Evolutionary conservation across 495 filamentous ascomycete genomes (phyloP).

Genomic region (Tuber microsphaerosporum): DNA sequence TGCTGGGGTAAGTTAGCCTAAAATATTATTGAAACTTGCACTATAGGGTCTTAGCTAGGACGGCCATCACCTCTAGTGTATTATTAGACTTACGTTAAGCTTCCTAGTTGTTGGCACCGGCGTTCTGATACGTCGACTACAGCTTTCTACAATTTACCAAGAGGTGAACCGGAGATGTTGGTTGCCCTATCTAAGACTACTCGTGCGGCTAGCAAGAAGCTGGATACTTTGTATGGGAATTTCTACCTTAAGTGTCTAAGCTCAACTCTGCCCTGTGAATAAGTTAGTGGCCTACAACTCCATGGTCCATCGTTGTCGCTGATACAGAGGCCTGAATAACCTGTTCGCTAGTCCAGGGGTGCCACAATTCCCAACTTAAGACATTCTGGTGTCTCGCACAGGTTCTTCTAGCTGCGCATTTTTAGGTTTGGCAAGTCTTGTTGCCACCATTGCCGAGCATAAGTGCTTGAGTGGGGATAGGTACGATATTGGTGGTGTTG

Average conservation of each 20-base stretch:
- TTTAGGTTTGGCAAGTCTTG: neutral
- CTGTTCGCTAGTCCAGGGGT: neutral
- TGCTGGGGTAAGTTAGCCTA: too few relatives aligned
- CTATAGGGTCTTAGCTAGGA: neutral
- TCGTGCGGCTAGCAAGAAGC: too few relatives aligned
- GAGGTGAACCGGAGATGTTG: neutral
- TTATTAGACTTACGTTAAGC: neutral
- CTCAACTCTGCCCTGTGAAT: too few relatives aligned
- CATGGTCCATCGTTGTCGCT: too few relatives aligned
- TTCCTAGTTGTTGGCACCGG: neutral
- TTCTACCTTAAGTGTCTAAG: too few relatives aligned
- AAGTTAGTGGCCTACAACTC: neutral
- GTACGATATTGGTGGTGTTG: neutral
- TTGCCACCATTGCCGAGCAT: neutral
- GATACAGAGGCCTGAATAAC: neutral
- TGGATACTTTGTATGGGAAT: too few relatives aligned
- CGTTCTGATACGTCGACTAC: neutral
- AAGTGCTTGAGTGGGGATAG: neutral
- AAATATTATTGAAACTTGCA: neutral
- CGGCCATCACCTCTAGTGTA: neutral
- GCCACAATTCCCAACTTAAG: neutral
- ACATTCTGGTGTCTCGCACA: neutral
- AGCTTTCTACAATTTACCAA: neutral
- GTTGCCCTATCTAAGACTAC: neutral
- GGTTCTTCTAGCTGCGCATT: too few relatives aligned